These are phyloP conservation scores for Elongisporangium senticosum DNA, from an alignment of 352 stramenopile species.

Conservation along the genomic window DNA sequence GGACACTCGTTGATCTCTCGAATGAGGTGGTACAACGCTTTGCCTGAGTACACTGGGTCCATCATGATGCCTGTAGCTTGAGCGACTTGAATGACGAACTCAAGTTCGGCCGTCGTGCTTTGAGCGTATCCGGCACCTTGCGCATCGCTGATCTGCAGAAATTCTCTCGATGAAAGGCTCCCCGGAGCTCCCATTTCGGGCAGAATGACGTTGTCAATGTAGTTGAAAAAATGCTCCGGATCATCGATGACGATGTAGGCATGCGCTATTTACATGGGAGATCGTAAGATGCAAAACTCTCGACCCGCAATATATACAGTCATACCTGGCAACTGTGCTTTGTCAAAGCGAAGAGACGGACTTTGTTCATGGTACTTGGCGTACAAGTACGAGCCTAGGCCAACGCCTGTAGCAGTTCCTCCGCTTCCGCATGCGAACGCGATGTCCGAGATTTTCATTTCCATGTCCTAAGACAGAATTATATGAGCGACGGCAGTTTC, in stretches of 20 bases:
- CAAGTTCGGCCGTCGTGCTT: conserved; percentile 70
- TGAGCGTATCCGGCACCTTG: conserved; percentile 78
- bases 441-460: conserved; percentile 68
- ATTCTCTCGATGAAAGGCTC: conserved; percentile 48
- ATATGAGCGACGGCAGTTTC: too few relatives aligned
- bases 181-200: conserved; percentile 54
- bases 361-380: conserved; percentile 24
- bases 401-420: conserved; percentile 72
- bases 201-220: conserved; percentile 72
- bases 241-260: conserved; percentile 82
- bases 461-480: conserved; percentile 18
- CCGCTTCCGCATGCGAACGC: conserved; percentile 82
- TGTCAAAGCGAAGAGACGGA: conserved; percentile 34
- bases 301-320: too few relatives aligned
- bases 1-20: conserved; percentile 65
- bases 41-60: conserved; percentile 86
- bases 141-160: conserved; percentile 77
- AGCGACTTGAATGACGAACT: conserved; percentile 69
- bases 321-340: conserved; percentile 21
- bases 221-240: conserved; percentile 80
- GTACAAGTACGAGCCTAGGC: conserved; percentile 66
- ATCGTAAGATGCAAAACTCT: too few relatives aligned
- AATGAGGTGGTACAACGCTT: conserved; percentile 80
- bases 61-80: conserved; percentile 74
- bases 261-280: conserved; percentile 32